These are phyloP conservation scores for Neophaeococcomyces mojaviensis DNA, from an alignment of 2,329 filamentous ascomycete genomes.

Conservation along the genomic window DNA sequence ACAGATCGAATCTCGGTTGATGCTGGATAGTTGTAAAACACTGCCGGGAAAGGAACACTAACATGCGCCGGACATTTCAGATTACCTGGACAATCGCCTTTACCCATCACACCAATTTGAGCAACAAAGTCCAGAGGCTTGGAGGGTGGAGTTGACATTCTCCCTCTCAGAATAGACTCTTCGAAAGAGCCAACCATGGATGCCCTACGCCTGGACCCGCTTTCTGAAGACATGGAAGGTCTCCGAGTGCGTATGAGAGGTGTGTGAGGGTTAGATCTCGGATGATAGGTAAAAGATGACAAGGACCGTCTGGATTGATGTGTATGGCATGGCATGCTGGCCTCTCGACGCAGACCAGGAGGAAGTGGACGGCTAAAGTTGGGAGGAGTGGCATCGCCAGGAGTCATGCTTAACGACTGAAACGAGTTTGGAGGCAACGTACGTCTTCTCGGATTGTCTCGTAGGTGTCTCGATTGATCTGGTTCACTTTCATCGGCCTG, in stretches of 20 bases:
- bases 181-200: slow-evolving; percentile 98
- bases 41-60: slow-evolving; percentile 81
- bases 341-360: slow-evolving; percentile 49
- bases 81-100: slow-evolving; percentile 78
- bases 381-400: slow-evolving; percentile 26
- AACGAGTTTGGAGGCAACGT: slow-evolving; percentile 61
- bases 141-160: slow-evolving; percentile 95
- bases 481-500: slow-evolving; percentile 47
- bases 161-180: slow-evolving; percentile 85
- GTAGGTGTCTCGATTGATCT: slow-evolving; percentile 31
- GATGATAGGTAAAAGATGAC: slow-evolving; percentile 49
- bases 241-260: slow-evolving; percentile 49
- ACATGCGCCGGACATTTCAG: slow-evolving; percentile 84
- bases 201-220: slow-evolving; percentile 73
- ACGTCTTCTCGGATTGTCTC: slow-evolving; percentile 51
- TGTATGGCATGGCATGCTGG: slow-evolving; percentile 61
- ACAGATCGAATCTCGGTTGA: slow-evolving; percentile 57
- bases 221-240: slow-evolving; percentile 66
- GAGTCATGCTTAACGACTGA: slow-evolving; percentile 40
- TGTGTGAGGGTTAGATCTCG: slow-evolving; percentile 43
- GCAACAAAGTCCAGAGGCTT: slow-evolving; percentile 88
- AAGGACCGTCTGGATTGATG: slow-evolving; percentile 72
- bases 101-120: slow-evolving; percentile 87
- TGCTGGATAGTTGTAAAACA: slow-evolving; percentile 86
- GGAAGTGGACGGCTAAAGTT: slow-evolving; percentile 37